phyloP scores from a whole-genome alignment of 148 eudicot species.

The Hydrangea macrophylla region DNA sequence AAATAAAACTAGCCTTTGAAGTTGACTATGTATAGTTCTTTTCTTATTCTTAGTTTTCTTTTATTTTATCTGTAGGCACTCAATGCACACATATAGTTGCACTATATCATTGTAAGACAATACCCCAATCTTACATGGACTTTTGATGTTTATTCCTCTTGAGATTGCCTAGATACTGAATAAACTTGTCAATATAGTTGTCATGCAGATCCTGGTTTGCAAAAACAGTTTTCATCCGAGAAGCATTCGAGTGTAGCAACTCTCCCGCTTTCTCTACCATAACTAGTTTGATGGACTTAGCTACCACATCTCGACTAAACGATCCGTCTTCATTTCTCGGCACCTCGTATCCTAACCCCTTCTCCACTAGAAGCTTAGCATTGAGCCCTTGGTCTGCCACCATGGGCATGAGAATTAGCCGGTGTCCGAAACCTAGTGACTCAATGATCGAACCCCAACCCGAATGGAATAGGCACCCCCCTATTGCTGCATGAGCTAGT shows the following conservation, averaged over 20 bases:
- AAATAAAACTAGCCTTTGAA: neutral
- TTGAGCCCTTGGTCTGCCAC: constrained; percentile 34
- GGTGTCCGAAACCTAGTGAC: constrained; percentile 35
- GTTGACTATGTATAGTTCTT: neutral
- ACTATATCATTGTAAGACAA: neutral
- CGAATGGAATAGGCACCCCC: constrained; percentile 37
- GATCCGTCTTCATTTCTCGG: constrained; percentile 41
- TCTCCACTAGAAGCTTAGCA: constrained; percentile 35
- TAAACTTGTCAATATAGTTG: neutral
- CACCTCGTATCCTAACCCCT: constrained; percentile 40
- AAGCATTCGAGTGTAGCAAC: constrained; percentile 11
- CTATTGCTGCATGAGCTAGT: constrained; percentile 38
- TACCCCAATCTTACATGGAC: neutral
- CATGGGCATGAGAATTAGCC: constrained; percentile 30
- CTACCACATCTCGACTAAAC: constrained; percentile 30
- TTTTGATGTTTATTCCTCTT: neutral
- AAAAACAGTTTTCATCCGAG: constrained; percentile 19
- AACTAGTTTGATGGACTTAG: constrained; percentile 27
- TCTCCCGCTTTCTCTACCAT: constrained; percentile 36
- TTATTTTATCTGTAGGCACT: too few relatives aligned
- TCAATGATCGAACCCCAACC: constrained; percentile 41
- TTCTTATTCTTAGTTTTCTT: neutral
- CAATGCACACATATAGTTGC: too few relatives aligned
- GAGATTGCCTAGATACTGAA: neutral
- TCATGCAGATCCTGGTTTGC: constrained; percentile 23